Percentiles rank a stretch among this genome's conserved stretches.
Conservation (phyloP, 768 basidiomycete species). For the Tulasnella sp. region DNA sequence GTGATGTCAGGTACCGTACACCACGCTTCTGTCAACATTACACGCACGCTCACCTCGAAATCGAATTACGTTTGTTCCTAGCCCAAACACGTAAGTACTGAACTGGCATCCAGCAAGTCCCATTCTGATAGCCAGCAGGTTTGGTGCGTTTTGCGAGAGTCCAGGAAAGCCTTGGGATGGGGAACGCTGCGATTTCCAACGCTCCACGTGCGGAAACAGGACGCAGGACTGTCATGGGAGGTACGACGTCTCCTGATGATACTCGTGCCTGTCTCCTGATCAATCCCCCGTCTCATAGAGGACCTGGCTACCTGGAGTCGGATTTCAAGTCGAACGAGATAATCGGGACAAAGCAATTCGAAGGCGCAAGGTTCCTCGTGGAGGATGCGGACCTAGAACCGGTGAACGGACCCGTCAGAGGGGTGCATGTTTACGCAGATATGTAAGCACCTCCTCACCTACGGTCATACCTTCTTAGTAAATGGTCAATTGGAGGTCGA, state of each 20-base stretch:
- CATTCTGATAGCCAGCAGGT: slow-evolving; percentile 28
- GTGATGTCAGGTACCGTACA: slow-evolving; percentile 40
- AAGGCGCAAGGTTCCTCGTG: slow-evolving; percentile 57
- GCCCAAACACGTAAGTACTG: slow-evolving; percentile 56
- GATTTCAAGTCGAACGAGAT: slow-evolving; percentile 66
- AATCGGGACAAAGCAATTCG: slow-evolving; percentile 57
- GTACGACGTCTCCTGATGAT: slow-evolving; percentile 28
- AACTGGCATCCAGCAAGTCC: neutral
- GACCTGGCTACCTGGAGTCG: slow-evolving; percentile 61
- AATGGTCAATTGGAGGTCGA: slow-evolving; percentile 34
- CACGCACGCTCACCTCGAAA: neutral
- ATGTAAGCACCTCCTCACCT: slow-evolving; percentile 39
- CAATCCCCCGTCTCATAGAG: slow-evolving; percentile 29
- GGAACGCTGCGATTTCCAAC: slow-evolving; percentile 50
- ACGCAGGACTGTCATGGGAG: slow-evolving; percentile 59
- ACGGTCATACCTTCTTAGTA: neutral
- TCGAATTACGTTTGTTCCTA: slow-evolving; percentile 21
- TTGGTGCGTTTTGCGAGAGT: slow-evolving; percentile 64
- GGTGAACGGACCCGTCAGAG: slow-evolving; percentile 50
- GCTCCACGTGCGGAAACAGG: slow-evolving; percentile 63
- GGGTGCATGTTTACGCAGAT: slow-evolving; percentile 55
- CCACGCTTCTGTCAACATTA: slow-evolving; percentile 63
- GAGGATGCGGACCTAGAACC: slow-evolving; percentile 34
- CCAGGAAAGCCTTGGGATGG: slow-evolving; percentile 60
- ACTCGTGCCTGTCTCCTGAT: neutral